Base-by-base conservation (phyloP, 805 yeast species). In the Ogataea degrootiae region DNA sequence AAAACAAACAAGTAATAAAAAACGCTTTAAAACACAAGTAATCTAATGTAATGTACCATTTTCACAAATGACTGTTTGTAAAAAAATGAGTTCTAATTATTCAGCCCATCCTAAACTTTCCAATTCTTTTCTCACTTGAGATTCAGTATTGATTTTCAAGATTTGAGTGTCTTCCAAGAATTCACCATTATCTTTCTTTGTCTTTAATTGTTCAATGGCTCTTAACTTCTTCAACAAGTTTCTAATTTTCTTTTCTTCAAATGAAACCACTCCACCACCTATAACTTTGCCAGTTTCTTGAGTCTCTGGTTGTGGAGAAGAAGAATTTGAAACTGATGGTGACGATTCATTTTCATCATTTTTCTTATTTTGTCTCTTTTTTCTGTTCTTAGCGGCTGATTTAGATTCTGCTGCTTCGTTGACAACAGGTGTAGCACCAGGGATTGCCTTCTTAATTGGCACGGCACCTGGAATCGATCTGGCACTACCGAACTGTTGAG, bases 201-300 rank as follows among this genome's bases (percentile, higher is more conserved):
- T 79, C 68, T 91, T 91, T 60, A 94, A 77, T 45, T 82, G 82
- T 67, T 91, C 96, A 58, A 94, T 94, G n/a, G 99, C 97, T 62
- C 98, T 79, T 53, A 92, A 77, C 70, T 94, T 94, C 73, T 94
- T 94, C 68, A 91, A 76, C 65, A 94, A 75, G 33, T 94, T 82
- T 65, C 99, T 80, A 54, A 89, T 83, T 69, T 91, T 90, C 76
- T 91, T 94, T 59, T 92, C 98, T 68, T 92, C 97, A 37, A 87
- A 75, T 11, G 87, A 79, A 35, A 73, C 73, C 15, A 80, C 11
- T 5, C 31, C 80, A 39, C 85, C 87, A 23, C 86, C 86, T 49
- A 75, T 72, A 36, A 80, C 79, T 41, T 72, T 12, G n/a, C 34
- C 23, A 23, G 41, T 7, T 23, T 31, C 41, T 15, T 31, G 58